Evolutionary conservation across 441 rosid genomes (phyloP).

Genomic region (Pelargonium myrrhifolium): DNA sequence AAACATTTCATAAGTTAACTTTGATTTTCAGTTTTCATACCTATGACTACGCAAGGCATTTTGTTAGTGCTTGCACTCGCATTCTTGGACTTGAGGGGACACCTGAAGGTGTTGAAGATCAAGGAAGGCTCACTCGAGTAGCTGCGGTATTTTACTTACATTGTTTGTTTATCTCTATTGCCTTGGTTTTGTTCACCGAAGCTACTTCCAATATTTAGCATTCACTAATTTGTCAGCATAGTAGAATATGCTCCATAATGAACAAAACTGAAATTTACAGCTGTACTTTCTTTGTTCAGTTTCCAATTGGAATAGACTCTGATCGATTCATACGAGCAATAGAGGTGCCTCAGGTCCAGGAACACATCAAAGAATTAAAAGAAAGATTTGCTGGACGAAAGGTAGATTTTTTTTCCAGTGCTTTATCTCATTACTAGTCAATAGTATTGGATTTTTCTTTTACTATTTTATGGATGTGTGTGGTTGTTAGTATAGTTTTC

Average conservation of each 20-base stretch:
- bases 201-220: neutral
- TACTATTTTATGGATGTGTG: neutral
- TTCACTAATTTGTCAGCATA: slow-evolving; percentile 7
- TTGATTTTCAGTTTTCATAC: slow-evolving; percentile 72
- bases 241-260: slow-evolving; percentile 12
- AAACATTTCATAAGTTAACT: neutral
- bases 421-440: neutral
- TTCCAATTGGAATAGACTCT: slow-evolving; percentile 97
- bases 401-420: slow-evolving; percentile 13
- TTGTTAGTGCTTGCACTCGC: slow-evolving; percentile 98
- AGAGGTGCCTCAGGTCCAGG: slow-evolving; percentile 49
- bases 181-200: slow-evolving; percentile 19
- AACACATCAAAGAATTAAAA: slow-evolving; percentile 71
- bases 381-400: slow-evolving; percentile 84
- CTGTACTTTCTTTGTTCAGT: slow-evolving; percentile 38
- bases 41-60: slow-evolving; percentile 97
- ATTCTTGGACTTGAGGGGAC: slow-evolving; percentile 99
- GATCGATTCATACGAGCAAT: slow-evolving; percentile 79
- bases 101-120: slow-evolving; percentile 98
- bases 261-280: slow-evolving; percentile 1
- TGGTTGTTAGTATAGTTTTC: too few relatives aligned
- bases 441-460: neutral
- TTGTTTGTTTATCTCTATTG: slow-evolving; percentile 7
- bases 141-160: slow-evolving; percentile 66
- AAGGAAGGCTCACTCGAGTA: slow-evolving; percentile 91